Evolutionary conservation across 1,139 yeast genomes (phyloP).

Genomic region (Protomyces gravidus): DNA sequence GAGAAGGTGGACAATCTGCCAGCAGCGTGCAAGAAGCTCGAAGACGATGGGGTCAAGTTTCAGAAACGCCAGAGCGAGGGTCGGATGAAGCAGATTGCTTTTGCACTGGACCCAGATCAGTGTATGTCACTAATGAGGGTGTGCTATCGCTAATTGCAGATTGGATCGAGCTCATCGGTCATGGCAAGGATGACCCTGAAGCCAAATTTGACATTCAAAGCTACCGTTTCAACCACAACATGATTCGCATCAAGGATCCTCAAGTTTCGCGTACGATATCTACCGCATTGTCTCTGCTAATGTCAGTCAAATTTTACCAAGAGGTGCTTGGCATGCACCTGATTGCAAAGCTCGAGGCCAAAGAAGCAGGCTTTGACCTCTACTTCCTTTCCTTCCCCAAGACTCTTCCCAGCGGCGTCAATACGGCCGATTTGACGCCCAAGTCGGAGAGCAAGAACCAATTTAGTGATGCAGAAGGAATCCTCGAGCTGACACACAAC

Average conservation of each 20-base stretch:
- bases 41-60: conserved; percentile 59
- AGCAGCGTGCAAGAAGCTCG: conserved; percentile 55
- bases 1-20: conserved; percentile 72
- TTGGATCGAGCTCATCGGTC: conserved; percentile 84
- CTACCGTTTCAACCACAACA: conserved; percentile 77
- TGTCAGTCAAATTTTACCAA: conserved; percentile 52
- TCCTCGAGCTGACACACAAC: conserved; percentile 86
- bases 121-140: no score
- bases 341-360: conserved; percentile 53
- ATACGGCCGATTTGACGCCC: conserved; percentile 30
- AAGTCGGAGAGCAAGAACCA: conserved; percentile 12
- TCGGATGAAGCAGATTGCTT: conserved; percentile 86
- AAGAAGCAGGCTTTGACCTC: conserved; percentile 71
- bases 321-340: conserved; percentile 77
- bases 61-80: conserved; percentile 84
- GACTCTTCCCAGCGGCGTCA: conserved; percentile 38
- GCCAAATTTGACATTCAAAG: conserved; percentile 46
- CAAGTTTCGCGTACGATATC: conserved; percentile 39
- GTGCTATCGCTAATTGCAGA: no score
- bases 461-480: conserved; percentile 51
- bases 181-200: conserved; percentile 46
- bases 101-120: conserved; percentile 90
- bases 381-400: conserved; percentile 71
- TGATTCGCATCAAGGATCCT: conserved; percentile 90
- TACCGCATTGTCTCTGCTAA: not conserved